A percentile compares a stretch with the other conserved stretches of the same genome.
Evolutionary conservation across 257 asterid species (phyloP).

Genomic region (Ballota nigra): DNA sequence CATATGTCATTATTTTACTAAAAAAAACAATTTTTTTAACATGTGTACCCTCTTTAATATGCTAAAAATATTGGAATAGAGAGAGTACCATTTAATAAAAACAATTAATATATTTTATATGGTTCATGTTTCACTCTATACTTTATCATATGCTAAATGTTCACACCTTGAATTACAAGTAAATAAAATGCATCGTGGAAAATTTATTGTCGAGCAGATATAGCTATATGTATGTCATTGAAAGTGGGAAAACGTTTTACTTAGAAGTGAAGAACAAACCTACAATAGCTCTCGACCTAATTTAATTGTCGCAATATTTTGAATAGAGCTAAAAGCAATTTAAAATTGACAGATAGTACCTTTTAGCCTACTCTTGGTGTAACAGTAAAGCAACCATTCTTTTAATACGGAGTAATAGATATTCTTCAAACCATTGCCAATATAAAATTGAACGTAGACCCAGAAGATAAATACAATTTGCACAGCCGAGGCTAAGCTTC

Average conservation of each 20-base stretch:
- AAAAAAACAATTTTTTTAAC: too few species aligned
- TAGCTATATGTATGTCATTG: background rate
- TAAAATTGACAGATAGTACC: background rate
- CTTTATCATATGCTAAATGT: too few species aligned
- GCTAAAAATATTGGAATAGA: too few species aligned
- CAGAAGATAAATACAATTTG: background rate
- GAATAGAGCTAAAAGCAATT: background rate
- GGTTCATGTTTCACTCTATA: too few species aligned
- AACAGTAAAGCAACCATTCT: conserved; percentile 19
- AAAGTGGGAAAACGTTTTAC: conserved; percentile 9
- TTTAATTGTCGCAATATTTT: too few species aligned
- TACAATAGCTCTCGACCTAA: background rate
- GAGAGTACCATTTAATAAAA: too few species aligned
- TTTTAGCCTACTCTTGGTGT: conserved; percentile 7
- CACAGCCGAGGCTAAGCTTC: conserved; percentile 26
- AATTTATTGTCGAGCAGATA: too few species aligned
- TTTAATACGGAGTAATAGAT: background rate
- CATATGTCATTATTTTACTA: too few species aligned
- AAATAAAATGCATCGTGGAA: too few species aligned
- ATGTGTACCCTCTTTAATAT: too few species aligned
- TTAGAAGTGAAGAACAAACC: conserved; percentile 15
- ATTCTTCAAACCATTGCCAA: background rate
- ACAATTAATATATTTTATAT: too few species aligned
- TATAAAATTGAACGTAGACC: background rate
- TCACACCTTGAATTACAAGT: too few species aligned